A percentile compares a stretch with the other conserved stretches of the same genome.
phyloP scores from a whole-genome alignment of 129 eudicot genomes.

The Chrysanthemum lavandulifolium region DNA sequence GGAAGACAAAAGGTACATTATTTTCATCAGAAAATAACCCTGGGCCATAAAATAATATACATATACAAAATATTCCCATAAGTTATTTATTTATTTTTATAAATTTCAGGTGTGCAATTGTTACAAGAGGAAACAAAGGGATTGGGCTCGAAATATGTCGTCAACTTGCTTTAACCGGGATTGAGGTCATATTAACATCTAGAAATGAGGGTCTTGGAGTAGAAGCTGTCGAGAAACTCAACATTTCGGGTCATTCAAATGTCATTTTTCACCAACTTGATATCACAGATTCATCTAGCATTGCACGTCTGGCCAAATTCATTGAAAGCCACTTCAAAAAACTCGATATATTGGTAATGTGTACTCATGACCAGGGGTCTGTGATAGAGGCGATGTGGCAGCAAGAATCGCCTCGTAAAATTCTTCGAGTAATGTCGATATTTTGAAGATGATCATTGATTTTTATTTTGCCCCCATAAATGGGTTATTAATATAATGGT shows the following conservation, averaged over 20 bases:
- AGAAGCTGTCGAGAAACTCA: neutral
- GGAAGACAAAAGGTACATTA: too few species aligned
- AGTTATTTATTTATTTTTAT: neutral
- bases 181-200: conserved; percentile 19
- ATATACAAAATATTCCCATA: too few species aligned
- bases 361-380: too few species aligned
- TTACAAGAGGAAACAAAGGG: conserved; percentile 21
- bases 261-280: conserved; percentile 16
- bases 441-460: too few species aligned
- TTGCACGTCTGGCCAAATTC: neutral
- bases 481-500: too few species aligned
- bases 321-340: neutral
- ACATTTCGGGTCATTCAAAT: neutral
- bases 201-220: conserved; percentile 11
- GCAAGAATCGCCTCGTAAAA: too few species aligned
- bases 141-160: conserved; percentile 21
- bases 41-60: too few species aligned
- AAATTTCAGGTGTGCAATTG: conserved; percentile 9
- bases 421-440: too few species aligned
- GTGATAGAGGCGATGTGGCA: too few species aligned
- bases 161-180: conserved; percentile 12
- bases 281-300: neutral
- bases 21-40: too few species aligned
- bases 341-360: neutral
- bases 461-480: too few species aligned